Percentiles rank a stretch among this genome's conserved stretches.
These are phyloP conservation scores for Tricholoma flavovirens DNA, from an alignment of 768 basidiomycete genomes.

Conservation along the genomic window DNA sequence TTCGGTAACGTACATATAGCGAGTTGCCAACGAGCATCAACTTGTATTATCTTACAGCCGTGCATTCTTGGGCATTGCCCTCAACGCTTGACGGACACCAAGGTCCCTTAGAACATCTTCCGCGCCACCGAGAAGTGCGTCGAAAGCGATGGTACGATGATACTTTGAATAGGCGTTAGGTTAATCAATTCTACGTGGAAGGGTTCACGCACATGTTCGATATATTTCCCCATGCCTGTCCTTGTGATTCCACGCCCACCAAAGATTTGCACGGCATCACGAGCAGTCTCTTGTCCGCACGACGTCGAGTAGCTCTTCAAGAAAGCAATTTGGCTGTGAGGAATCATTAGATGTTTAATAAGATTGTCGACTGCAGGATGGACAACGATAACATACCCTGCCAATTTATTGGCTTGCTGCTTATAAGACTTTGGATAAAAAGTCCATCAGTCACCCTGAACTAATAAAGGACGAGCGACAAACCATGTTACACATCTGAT, in stretches of 20 bases:
- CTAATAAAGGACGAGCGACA: not conserved
- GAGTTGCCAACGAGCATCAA: not conserved
- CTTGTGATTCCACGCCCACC: constrained; percentile 84
- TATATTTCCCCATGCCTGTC: constrained; percentile 72
- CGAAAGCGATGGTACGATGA: constrained; percentile 62
- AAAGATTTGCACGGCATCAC: constrained; percentile 59
- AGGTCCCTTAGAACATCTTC: constrained; percentile 62
- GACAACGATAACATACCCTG: constrained; percentile 43
- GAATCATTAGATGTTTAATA: not conserved
- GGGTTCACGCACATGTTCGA: constrained; percentile 58
- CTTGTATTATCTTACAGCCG: constrained; percentile 37
- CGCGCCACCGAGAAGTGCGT: constrained; percentile 68
- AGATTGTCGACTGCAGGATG: not conserved
- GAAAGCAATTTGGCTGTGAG: constrained; percentile 57
- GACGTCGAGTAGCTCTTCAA: constrained; percentile 65
- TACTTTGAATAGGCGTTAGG: constrained; percentile 32
- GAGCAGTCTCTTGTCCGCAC: constrained; percentile 60
- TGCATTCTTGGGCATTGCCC: constrained; percentile 54
- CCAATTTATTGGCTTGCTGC: constrained; percentile 70
- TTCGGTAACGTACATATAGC: constrained; percentile 1
- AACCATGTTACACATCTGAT: constrained; percentile 83
- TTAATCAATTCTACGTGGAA: too few relatives aligned
- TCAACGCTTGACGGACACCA: constrained; percentile 61
- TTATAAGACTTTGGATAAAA: constrained; percentile 43
- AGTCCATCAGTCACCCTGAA: not conserved